Percentiles rank a stretch among this genome's conserved stretches.
Conservation (phyloP, 257 asterid genomes). For the Scutellaria minor region DNA sequence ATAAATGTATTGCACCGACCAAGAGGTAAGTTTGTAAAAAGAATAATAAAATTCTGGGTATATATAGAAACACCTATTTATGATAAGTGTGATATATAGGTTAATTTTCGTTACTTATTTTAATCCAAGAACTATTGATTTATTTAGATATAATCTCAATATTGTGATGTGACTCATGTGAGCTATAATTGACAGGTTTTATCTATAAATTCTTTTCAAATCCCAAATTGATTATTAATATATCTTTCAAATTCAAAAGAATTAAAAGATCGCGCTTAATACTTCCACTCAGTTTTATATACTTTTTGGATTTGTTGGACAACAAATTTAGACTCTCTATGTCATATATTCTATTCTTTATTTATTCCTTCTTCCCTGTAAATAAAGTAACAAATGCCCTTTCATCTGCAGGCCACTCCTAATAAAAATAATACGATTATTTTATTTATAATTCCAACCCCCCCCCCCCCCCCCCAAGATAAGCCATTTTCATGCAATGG, state of each 20-base stretch:
- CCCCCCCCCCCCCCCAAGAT: neutral
- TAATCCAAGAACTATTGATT: too few relatives aligned
- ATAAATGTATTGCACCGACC: conserved; percentile 10
- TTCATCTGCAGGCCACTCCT: conserved; percentile 3
- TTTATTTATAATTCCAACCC: too few relatives aligned
- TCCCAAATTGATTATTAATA: too few relatives aligned
- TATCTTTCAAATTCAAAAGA: too few relatives aligned
- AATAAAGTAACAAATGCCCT: conserved; percentile 13
- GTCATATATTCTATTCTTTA: neutral
- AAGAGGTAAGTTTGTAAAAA: neutral
- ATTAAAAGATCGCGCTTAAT: neutral
- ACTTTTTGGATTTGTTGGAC: neutral
- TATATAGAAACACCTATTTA: too few relatives aligned
- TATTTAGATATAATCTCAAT: too few relatives aligned
- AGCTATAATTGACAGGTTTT: too few relatives aligned
- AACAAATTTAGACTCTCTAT: neutral
- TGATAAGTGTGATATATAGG: too few relatives aligned
- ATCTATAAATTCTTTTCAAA: too few relatives aligned
- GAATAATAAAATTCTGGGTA: too few relatives aligned
- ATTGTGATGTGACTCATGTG: too few relatives aligned
- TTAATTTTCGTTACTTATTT: too few relatives aligned
- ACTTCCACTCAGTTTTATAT: neutral
- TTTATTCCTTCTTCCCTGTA: neutral
- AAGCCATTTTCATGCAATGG: conserved; percentile 11
- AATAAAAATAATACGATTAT: neutral